These are phyloP conservation scores for Abrus pulchellus DNA, from an alignment of 306 rosid species.

Conservation along the genomic window DNA sequence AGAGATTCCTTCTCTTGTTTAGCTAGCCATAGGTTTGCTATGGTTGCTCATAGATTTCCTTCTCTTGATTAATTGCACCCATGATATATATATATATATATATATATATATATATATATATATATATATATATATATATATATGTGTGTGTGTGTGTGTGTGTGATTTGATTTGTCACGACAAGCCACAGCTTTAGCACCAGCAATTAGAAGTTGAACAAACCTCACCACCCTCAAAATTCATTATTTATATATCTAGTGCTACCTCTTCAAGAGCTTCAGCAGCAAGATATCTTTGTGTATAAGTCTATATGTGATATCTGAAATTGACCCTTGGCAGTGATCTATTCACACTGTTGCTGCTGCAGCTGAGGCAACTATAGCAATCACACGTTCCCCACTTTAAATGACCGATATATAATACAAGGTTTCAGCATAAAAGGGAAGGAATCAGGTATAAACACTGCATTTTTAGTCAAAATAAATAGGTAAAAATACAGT, in stretches of 20 bases:
- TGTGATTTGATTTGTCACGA: not conserved
- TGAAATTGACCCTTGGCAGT: constrained; percentile 53
- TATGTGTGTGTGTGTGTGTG: no score
- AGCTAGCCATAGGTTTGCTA: no score
- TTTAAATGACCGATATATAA: not conserved
- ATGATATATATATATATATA: no score
- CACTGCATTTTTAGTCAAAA: no score
- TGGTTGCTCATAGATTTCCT: not conserved
- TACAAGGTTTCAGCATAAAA: not conserved
- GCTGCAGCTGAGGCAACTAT: constrained; percentile 44
- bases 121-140: no score
- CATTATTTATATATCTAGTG: constrained; percentile 38
- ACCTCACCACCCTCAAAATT: constrained; percentile 34
- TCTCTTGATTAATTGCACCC: no score
- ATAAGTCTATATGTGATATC: constrained; percentile 77
- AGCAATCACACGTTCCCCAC: not conserved
- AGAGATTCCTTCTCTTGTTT: no score
- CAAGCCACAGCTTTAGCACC: not conserved
- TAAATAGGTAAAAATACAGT: no score
- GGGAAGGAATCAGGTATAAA: no score
- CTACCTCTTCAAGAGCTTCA: constrained; percentile 68
- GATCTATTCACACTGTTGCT: constrained; percentile 47
- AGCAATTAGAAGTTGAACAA: not conserved
- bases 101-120: no score
- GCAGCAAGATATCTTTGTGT: constrained; percentile 66